Percentiles rank a stretch among this genome's conserved stretches.
Conservation (phyloP, 2,329 filamentous ascomycete genomes). For the Diplodia intermedia region DNA sequence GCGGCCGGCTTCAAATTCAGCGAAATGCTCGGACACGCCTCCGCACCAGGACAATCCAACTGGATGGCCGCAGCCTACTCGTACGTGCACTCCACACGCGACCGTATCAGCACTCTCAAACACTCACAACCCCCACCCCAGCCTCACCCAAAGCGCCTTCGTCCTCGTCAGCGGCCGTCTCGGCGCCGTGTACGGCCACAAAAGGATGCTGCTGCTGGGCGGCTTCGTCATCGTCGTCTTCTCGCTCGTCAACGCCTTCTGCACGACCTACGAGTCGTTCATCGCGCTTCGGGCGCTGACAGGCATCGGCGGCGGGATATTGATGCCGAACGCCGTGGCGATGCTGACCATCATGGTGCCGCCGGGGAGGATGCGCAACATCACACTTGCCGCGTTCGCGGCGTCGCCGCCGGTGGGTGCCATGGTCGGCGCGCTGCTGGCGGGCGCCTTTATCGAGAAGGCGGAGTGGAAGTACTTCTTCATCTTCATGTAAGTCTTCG, state of each 20-base stretch:
- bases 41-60: not conserved
- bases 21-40: not conserved
- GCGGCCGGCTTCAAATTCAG: not conserved
- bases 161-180: constrained; percentile 64
- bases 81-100: not conserved
- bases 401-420: constrained; percentile 57
- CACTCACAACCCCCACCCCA: not conserved
- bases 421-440: constrained; percentile 52
- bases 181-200: constrained; percentile 65
- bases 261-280: constrained; percentile 52
- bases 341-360: constrained; percentile 58
- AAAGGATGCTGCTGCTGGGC: constrained; percentile 61
- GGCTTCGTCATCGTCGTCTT: constrained; percentile 59
- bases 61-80: constrained; percentile 10
- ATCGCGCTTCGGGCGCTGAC: constrained; percentile 55
- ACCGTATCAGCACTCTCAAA: not conserved
- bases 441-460: constrained; percentile 45
- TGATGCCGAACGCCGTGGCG: constrained; percentile 62
- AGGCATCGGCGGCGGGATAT: constrained; percentile 59
- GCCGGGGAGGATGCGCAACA: constrained; percentile 55
- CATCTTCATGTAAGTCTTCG: not conserved
- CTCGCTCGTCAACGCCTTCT: constrained; percentile 62
- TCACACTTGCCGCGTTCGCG: constrained; percentile 57
- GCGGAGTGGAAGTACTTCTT: not conserved
- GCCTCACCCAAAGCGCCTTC: constrained; percentile 62